These are phyloP conservation scores for Parietaria judaica DNA, from an alignment of 306 rosid species.

Conservation along the genomic window DNA sequence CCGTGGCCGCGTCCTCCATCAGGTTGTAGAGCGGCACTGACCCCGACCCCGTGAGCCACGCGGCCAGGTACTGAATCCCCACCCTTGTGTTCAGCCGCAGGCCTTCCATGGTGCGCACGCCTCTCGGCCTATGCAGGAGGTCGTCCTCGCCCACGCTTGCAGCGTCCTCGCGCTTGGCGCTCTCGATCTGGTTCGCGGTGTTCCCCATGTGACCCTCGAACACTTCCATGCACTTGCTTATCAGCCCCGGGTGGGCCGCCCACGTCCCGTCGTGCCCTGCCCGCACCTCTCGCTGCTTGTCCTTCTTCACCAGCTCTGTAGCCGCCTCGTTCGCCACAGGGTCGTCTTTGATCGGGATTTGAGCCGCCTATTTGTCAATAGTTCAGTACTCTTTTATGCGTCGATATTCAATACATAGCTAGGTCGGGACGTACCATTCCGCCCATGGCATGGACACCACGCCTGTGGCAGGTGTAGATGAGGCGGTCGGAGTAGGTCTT, in stretches of 20 bases:
- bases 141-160: constrained; percentile 50
- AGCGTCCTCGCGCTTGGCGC: constrained; percentile 48
- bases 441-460: constrained; percentile 88
- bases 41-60: constrained; percentile 83
- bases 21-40: constrained; percentile 91
- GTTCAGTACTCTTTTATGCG: background rate
- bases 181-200: constrained; percentile 48
- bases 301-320: constrained; percentile 65
- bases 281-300: constrained; percentile 74
- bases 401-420: too few species aligned
- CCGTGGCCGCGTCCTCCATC: constrained; percentile 98
- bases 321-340: constrained; percentile 77
- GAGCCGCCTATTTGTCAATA: constrained; percentile 55
- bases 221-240: constrained; percentile 60
- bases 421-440: constrained; percentile 52
- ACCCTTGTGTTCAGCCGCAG: constrained; percentile 80
- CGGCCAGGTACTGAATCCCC: constrained; percentile 80
- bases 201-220: constrained; percentile 53
- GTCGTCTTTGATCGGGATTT: constrained; percentile 73
- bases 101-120: constrained; percentile 68
- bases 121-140: constrained; percentile 60
- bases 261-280: constrained; percentile 97
- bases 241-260: constrained; percentile 94
- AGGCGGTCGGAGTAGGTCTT: constrained; percentile 80
- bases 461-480: constrained; percentile 77